Evolutionary conservation across 106 monocot species (phyloP).

Genomic region (Posidonia australis): DNA sequence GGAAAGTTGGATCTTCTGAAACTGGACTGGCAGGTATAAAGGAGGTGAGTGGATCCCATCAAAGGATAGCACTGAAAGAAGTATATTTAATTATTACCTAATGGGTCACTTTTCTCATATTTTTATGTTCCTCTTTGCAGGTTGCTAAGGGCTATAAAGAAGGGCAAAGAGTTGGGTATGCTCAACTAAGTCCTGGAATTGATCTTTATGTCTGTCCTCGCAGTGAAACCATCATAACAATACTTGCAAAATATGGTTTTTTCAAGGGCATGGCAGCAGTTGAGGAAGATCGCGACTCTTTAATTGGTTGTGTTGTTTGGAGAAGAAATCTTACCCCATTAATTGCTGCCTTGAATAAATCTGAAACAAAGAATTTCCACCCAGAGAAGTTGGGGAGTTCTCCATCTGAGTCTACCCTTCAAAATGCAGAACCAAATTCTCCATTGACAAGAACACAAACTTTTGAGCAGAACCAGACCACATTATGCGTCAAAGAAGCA

Average conservation of each 20-base stretch:
- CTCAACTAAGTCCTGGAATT: slow-evolving; percentile 40
- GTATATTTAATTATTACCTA: background rate
- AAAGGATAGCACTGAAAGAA: background rate
- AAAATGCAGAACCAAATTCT: slow-evolving; percentile 11
- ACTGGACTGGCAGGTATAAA: slow-evolving; percentile 46
- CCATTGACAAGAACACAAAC: background rate
- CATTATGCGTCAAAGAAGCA: background rate
- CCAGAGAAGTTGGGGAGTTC: slow-evolving; percentile 9
- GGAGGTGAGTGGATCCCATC: slow-evolving; percentile 32
- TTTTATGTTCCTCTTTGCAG: slow-evolving; percentile 15
- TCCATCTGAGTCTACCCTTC: slow-evolving; percentile 8
- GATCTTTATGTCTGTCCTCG: slow-evolving; percentile 77
- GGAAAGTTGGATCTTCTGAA: slow-evolving; percentile 55
- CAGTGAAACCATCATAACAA: slow-evolving; percentile 65
- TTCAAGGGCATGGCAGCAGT: slow-evolving; percentile 65
- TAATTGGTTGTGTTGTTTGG: slow-evolving; percentile 78
- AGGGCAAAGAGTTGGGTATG: slow-evolving; percentile 54
- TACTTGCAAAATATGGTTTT: slow-evolving; percentile 72
- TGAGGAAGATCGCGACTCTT: slow-evolving; percentile 58
- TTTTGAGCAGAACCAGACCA: slow-evolving; percentile 8
- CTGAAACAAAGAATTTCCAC: slow-evolving; percentile 14
- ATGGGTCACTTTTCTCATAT: background rate
- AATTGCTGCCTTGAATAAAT: slow-evolving; percentile 12
- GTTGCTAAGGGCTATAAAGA: slow-evolving; percentile 47
- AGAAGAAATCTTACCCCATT: slow-evolving; percentile 29